phyloP scores from a whole-genome alignment of 257 asterid genomes.

The Solanum infundibuliforme region DNA sequence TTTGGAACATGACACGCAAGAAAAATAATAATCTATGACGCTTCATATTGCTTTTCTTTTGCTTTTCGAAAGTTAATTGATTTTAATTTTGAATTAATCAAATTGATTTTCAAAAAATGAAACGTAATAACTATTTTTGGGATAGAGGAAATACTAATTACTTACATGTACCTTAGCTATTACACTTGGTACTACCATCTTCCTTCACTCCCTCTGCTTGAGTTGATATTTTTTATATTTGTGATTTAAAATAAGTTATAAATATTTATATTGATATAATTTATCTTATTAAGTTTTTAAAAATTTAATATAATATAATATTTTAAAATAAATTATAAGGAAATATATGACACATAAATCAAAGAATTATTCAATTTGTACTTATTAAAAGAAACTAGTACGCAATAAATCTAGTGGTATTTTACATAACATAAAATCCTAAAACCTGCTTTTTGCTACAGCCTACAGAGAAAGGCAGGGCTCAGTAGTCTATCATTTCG shows the following conservation, averaged over 20 bases:
- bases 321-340: neutral
- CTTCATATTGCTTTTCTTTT: neutral
- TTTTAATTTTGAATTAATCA: no score
- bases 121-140: neutral
- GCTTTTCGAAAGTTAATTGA: no score
- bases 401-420: neutral
- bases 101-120: no score
- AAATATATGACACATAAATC: neutral
- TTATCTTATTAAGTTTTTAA: no score
- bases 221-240: no score
- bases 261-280: no score
- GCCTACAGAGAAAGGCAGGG: neutral
- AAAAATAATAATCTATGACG: neutral
- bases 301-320: no score
- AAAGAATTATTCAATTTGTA: neutral
- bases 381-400: neutral
- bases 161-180: neutral
- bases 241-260: no score
- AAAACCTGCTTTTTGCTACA: neutral
- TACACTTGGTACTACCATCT: neutral
- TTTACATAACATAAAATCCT: neutral
- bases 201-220: neutral
- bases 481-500: neutral
- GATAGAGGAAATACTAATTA: neutral
- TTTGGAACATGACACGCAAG: slow-evolving; percentile 20